Evolutionary conservation across 106 monocot genomes (phyloP), one percentile per base, ranked within the genome.

Genomic region (Apostasia shenzhenica): DNA sequence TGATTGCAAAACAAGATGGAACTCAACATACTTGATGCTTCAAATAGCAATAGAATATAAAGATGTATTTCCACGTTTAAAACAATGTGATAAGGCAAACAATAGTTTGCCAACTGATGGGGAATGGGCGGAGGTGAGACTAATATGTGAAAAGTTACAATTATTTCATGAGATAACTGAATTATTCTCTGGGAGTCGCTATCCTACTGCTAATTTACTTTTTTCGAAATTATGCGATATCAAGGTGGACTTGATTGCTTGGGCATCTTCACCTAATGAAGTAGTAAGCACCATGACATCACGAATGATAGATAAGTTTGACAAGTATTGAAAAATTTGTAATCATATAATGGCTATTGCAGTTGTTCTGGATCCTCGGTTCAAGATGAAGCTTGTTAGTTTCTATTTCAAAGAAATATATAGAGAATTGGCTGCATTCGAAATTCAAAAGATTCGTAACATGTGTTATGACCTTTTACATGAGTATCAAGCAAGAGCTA

Each of bases 311-410:
- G 78, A 84, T 39, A 88, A 76, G 60, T 88, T 88, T 76, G 83
- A 88, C 72, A 88, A 81, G 56, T 88, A 88, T 57, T 88, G 87
- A 83, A 88, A 78, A 61, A 83, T 81, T 14, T 78, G 81, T 71
- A 81, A 66, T 66, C 72, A 83, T 54, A 63, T 81, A 6, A 42
- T 68, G 50, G 68, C 68, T 48, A 59, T 68, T 60, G 68, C 68
- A 39, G 75, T 68, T 39, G 75, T 59, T n/a, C 59, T 75, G 75
- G 67, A 75, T 10, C 75, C 67, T 51, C 58, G 68, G 6, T 75
- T 75, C 59, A 75, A 68, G 75, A 75, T 68, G 75, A 75, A 65
- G 68, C 48, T 68, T 68, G 75, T 75, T 11, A 67, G 67, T 57
- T 75, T 75, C 59, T 60, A 59, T 59, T 75, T 60, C 51, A 58